Evolutionary conservation across 176 grass and related monocot genomes (phyloP).

Genomic region (Poa pratensis): DNA sequence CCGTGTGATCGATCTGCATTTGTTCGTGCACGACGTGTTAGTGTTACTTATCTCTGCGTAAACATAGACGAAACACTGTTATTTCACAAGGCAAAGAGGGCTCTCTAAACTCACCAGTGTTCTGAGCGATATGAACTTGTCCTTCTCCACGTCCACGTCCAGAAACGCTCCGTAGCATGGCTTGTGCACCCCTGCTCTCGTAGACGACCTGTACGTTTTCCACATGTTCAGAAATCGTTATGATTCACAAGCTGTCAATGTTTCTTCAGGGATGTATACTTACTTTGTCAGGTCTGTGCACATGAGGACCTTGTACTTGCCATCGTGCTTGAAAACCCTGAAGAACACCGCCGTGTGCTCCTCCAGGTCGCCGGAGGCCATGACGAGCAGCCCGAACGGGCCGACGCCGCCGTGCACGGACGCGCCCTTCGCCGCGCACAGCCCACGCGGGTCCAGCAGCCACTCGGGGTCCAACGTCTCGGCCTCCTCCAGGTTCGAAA

Average conservation of each 20-base stretch:
- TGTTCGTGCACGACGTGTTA: too few relatives aligned
- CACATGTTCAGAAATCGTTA: neutral
- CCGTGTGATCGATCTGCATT: slow-evolving; percentile 75
- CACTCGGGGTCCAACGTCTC: slow-evolving; percentile 47
- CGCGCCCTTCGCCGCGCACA: slow-evolving; percentile 53
- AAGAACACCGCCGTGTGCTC: slow-evolving; percentile 82
- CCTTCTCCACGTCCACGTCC: slow-evolving; percentile 55
- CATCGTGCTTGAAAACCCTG: slow-evolving; percentile 55
- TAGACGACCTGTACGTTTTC: slow-evolving; percentile 43
- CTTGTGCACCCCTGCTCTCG: slow-evolving; percentile 49
- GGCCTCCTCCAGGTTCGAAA: slow-evolving; percentile 50
- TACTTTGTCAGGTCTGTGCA: slow-evolving; percentile 68
- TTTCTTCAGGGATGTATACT: neutral
- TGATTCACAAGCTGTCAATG: neutral
- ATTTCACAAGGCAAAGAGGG: too few relatives aligned
- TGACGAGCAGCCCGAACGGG: slow-evolving; percentile 71
- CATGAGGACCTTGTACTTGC: slow-evolving; percentile 57
- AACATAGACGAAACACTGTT: too few relatives aligned
- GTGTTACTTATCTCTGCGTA: too few relatives aligned
- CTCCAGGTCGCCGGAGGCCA: slow-evolving; percentile 60
- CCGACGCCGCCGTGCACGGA: slow-evolving; percentile 61
- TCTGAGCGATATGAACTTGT: slow-evolving; percentile 62
- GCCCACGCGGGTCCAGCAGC: slow-evolving; percentile 58
- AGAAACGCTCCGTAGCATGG: slow-evolving; percentile 68
- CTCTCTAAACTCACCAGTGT: slow-evolving; percentile 56